Evolutionary conservation across 2,329 filamentous ascomycete genomes (phyloP), one percentile per base, ranked within the genome.

Genomic region (Monilinia fructicola): DNA sequence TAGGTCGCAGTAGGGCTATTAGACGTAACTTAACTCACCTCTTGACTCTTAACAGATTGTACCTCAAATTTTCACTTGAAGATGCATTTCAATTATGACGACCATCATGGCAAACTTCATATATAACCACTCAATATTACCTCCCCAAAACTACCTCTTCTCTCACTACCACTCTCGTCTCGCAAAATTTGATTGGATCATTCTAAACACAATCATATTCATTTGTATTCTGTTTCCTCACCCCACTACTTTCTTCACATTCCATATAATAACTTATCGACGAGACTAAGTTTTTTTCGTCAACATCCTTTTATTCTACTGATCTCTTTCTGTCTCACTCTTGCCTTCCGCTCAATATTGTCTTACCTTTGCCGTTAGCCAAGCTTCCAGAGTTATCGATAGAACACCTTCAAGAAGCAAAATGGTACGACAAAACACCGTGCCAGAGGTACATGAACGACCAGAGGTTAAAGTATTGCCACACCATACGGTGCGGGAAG

Each of bases 381-480:
- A 44, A 44, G 42, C 55, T 61, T 66, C 55, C 48, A 61, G 48
- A 65, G 31, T 52, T 60, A 60, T 60, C 54, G 44, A 60, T 54
- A 59, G 21, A 44, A 54, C 31, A 40, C 21, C 44, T 38, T 50
- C 14, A 38, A 38, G 2, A 38, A 21, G 44, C 28, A 50, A 50
- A 21, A 65, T 61, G 55, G 46, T 54, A 61, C 64, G 46, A 65
- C 53, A 38, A 38, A 46, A 31, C 35, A 54, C 64, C 55, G 54
- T 66, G 55, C 31, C 55, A 44, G 55, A 66, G n/a, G 64, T 66
- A 66, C 48, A 66, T 54, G 55, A 54, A 21, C 55, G 7, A 66
- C 55, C 46, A 44, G 35, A 61, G 16, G 14, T 38, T 21, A 54
- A 35, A 48, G 46, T 26, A 28, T 61, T 48, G 23, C 46, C 21